Conservation (phyloP, 2,329 filamentous ascomycete species). For the Microcyclosporella mali region DNA sequence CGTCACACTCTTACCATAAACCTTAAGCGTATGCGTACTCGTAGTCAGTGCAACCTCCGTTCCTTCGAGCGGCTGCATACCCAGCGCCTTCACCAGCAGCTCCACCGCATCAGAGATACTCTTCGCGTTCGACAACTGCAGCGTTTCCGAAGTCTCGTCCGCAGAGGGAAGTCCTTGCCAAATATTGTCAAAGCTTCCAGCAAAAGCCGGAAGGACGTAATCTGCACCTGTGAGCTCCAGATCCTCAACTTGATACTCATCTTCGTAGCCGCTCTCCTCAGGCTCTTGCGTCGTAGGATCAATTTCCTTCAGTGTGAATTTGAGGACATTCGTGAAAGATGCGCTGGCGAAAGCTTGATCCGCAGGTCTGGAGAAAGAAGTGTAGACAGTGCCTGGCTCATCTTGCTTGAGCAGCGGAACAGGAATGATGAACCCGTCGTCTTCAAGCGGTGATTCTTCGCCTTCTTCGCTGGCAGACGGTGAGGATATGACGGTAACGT, state of each 20-base stretch:
- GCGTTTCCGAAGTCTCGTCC: slow-evolving; percentile 82
- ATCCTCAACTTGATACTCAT: slow-evolving; percentile 95
- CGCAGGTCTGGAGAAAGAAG: slow-evolving; percentile 79
- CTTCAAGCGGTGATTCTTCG: slow-evolving; percentile 70
- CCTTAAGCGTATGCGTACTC: slow-evolving; percentile 87
- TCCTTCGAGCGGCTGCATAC: slow-evolving; percentile 87
- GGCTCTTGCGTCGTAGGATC: slow-evolving; percentile 90
- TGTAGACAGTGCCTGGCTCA: slow-evolving; percentile 88
- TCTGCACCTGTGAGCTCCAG: slow-evolving; percentile 86
- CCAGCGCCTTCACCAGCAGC: slow-evolving; percentile 77
- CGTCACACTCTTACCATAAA: slow-evolving; percentile 89
- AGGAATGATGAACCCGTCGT: slow-evolving; percentile 82
- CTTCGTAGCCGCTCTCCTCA: slow-evolving; percentile 87
- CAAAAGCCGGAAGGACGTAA: slow-evolving; percentile 89
- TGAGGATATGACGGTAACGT: slow-evolving; percentile 75
- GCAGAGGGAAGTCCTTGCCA: slow-evolving; percentile 74
- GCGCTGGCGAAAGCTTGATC: slow-evolving; percentile 70
- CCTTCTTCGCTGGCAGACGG: slow-evolving; percentile 78
- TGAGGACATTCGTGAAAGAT: slow-evolving; percentile 85
- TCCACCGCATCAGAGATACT: slow-evolving; percentile 95
- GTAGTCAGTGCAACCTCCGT: slow-evolving; percentile 84
- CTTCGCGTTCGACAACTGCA: slow-evolving; percentile 82
- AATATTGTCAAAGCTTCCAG: slow-evolving; percentile 88
- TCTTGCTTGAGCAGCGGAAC: slow-evolving; percentile 75
- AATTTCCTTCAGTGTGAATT: slow-evolving; percentile 97